These are phyloP conservation scores for Blechomonas ayalai DNA, from an alignment of 208 protist genomes.

Conservation along the genomic window DNA sequence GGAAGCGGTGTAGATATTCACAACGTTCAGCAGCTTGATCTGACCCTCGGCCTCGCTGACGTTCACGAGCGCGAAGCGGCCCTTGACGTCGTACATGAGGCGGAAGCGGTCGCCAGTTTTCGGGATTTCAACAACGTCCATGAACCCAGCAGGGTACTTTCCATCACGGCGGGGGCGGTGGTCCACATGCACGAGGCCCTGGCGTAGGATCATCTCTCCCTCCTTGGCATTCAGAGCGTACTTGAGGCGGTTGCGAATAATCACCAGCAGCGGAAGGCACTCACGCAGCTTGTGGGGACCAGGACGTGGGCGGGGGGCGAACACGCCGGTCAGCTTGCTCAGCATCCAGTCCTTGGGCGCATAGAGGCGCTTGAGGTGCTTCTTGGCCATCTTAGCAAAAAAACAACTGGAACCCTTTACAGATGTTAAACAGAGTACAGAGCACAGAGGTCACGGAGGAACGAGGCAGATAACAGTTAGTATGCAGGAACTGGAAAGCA, in stretches of 20 bases:
- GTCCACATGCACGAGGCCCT: conserved; percentile 96
- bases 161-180: conserved; percentile 94
- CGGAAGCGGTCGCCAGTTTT: conserved; percentile 98
- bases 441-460: too few relatives aligned
- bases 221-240: conserved; percentile 98
- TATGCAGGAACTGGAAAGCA: conserved; percentile 1
- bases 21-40: conserved; percentile 97
- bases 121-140: conserved; percentile 97
- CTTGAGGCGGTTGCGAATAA: conserved; percentile 92
- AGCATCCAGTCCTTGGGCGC: conserved; percentile 99
- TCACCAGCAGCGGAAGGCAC: conserved; percentile 78
- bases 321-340: conserved; percentile 98
- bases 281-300: conserved; percentile 98
- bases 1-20: conserved; percentile 80
- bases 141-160: conserved; percentile 98
- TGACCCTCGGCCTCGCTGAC: conserved; percentile 92
- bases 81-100: conserved; percentile 99
- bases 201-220: conserved; percentile 95
- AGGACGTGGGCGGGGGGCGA: conserved; percentile 93
- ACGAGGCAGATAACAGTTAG: too few relatives aligned
- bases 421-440: too few relatives aligned
- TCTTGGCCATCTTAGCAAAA: conserved; percentile 94
- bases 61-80: conserved; percentile 96
- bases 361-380: conserved; percentile 99
- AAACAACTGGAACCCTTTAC: too few relatives aligned